These are phyloP conservation scores for Umbilicus rupestris DNA, from an alignment of 164 flowering plant species.

Conservation along the genomic window DNA sequence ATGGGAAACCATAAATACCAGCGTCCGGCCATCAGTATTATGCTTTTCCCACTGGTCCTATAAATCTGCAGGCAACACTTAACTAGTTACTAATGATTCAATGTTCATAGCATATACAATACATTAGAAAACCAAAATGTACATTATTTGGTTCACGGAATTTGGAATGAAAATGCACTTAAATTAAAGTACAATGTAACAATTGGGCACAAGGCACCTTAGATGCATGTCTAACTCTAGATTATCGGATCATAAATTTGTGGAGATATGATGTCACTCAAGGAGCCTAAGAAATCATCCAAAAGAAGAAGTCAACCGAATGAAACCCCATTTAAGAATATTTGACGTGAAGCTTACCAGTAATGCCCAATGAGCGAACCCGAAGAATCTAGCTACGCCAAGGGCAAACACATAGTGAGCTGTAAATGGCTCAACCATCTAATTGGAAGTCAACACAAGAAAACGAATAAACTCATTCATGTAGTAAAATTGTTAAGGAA, in stretches of 20 bases:
- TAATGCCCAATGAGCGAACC: constrained; percentile 5
- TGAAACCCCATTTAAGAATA: not conserved
- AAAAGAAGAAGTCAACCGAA: not conserved
- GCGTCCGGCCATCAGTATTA: not conserved
- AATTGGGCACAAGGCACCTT: too few species aligned
- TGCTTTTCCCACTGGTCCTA: not conserved
- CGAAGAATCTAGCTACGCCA: constrained; percentile 11
- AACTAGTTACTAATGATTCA: too few species aligned
- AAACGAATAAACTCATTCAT: not conserved
- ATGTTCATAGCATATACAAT: too few species aligned
- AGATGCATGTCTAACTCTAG: too few species aligned
- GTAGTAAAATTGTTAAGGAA: not conserved
- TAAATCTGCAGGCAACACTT: not conserved
- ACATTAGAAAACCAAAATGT: too few species aligned
- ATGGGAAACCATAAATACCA: not conserved
- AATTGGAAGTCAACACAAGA: not conserved
- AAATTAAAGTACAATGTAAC: too few species aligned
- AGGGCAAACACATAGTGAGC: constrained; percentile 16
- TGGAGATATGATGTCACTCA: not conserved
- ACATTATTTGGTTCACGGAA: too few species aligned
- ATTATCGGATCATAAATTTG: too few species aligned
- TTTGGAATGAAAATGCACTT: too few species aligned
- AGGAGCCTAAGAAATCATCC: not conserved
- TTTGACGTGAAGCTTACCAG: not conserved
- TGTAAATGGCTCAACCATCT: constrained; percentile 15